Evolutionary conservation across 176 grass and related monocot species (phyloP).

Genomic region (Eremochloa ophiuroides): DNA sequence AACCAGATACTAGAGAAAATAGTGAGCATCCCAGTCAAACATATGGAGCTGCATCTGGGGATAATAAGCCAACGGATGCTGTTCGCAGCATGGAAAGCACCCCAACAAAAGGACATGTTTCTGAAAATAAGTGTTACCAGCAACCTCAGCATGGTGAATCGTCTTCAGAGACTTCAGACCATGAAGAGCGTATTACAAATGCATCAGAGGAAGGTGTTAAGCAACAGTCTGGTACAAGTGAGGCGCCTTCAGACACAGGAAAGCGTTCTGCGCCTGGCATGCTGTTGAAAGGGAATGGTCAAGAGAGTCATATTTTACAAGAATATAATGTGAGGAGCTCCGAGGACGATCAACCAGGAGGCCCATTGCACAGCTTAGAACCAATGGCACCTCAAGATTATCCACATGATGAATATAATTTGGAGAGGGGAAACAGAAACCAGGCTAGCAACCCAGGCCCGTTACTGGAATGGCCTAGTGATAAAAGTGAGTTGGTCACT

Average conservation of each 20-base stretch:
- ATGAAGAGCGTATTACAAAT: constrained; percentile 1
- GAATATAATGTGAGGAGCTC: background rate
- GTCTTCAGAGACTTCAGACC: background rate
- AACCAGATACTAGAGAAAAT: constrained; percentile 22
- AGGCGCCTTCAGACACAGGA: background rate
- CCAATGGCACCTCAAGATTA: constrained; percentile 31
- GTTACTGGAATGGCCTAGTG: background rate
- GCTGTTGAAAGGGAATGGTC: constrained; percentile 9
- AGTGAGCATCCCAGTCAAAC: background rate
- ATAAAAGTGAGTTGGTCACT: constrained; percentile 13
- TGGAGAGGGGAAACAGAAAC: constrained; percentile 30
- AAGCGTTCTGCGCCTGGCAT: background rate
- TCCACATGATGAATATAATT: constrained; percentile 20
- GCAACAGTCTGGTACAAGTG: background rate
- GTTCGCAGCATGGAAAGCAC: background rate
- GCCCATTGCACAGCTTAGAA: background rate
- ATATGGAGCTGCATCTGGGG: constrained; percentile 4
- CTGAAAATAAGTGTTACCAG: constrained; percentile 15
- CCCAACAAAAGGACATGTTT: constrained; percentile 9
- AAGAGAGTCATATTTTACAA: constrained; percentile 14
- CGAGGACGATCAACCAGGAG: background rate
- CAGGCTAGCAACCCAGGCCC: background rate
- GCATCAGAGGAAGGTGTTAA: constrained; percentile 23
- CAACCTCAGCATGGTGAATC: constrained; percentile 25
- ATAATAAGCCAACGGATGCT: constrained; percentile 18